Base-by-base conservation (phyloP, 2,329 filamentous ascomycete species). In the Chaetomium strumarium region DNA sequence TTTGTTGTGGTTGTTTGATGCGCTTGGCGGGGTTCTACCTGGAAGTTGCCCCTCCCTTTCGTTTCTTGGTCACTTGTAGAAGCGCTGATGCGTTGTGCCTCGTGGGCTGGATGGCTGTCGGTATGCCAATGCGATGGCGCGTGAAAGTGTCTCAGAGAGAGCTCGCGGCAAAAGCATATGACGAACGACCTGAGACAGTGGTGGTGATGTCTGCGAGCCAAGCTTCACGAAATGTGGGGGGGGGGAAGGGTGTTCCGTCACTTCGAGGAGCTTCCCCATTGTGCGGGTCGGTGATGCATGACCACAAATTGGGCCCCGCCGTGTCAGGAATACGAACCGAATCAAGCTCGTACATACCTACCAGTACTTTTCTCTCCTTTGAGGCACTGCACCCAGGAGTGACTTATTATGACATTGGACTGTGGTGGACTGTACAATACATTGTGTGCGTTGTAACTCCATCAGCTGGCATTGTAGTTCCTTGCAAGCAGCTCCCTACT, bases 1-100 rank as follows among this genome's bases (percentile, higher is more conserved):
- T n/a, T n/a, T n/a, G 13, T 17, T 39, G 34, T 16, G n/a, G 45
- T 34, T 30, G 13, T 65, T 72, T 74, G 70, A 62, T 67, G 70
- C 67, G 66, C 12, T 29, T 20, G 40, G 40, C 40, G 40, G 40
- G 40, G 40, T n/a, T 41, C 13, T n/a, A 14, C 34, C 16, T 29
- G 33, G 20, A 10, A 31, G 42, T 12, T 7, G 42, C 17, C 16
- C 14, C 17, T 12, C n/a, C 20, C 8, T 5, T 33, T 24, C 13
- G 16, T 14, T 33, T 33, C 34, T 19, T 36, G 33, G 46, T 8
- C 12, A 36, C 24, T 40, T 16, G 38, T 55, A 10, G 33, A 30
- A 39, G 38, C 47, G 52, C 38, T 24, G 38, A 16, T 17, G 52
- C 34, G 43, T 33, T n/a, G 44, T 39, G 43, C 38, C 17, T n/a